These are phyloP conservation scores for Tremella mesenterica DNA, from an alignment of 768 basidiomycete species.

Conservation along the genomic window DNA sequence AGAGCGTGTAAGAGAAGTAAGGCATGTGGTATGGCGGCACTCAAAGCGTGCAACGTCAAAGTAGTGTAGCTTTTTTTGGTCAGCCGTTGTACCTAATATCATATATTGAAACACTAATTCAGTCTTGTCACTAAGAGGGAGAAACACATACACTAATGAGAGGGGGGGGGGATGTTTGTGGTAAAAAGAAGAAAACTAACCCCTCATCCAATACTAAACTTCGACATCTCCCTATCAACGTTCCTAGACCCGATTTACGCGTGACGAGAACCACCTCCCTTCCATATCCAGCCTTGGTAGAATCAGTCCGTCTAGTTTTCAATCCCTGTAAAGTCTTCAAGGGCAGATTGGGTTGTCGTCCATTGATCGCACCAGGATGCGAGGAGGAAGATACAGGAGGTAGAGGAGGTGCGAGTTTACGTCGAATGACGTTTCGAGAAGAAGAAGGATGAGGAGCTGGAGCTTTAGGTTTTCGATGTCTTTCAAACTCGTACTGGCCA, in stretches of 20 bases:
- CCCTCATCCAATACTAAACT: slow-evolving; percentile 43
- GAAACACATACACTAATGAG: background rate
- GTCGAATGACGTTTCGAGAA: too few relatives aligned
- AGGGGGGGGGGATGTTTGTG: background rate
- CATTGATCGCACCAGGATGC: background rate
- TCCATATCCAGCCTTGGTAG: slow-evolving; percentile 31
- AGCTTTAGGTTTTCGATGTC: too few relatives aligned
- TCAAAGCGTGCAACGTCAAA: slow-evolving; percentile 39
- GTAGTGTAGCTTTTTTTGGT: slow-evolving; percentile 20
- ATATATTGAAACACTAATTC: background rate
- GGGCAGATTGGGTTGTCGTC: background rate
- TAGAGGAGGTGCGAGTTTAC: background rate
- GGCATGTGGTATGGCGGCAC: slow-evolving; percentile 43
- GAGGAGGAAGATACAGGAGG: background rate
- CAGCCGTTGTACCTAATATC: background rate
- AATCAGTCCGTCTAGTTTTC: slow-evolving; percentile 23
- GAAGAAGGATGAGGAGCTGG: too few relatives aligned
- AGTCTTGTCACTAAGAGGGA: background rate
- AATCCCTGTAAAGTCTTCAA: slow-evolving; percentile 27
- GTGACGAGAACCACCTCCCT: slow-evolving; percentile 41
- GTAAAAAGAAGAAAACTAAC: slow-evolving; percentile 16
- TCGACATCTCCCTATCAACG: slow-evolving; percentile 42
- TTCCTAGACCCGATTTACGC: slow-evolving; percentile 35
- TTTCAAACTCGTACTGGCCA: too few relatives aligned
- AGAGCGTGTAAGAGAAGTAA: slow-evolving; percentile 41